phyloP scores from a whole-genome alignment of 148 eudicot genomes.

The Vaccinium corymbosum region DNA sequence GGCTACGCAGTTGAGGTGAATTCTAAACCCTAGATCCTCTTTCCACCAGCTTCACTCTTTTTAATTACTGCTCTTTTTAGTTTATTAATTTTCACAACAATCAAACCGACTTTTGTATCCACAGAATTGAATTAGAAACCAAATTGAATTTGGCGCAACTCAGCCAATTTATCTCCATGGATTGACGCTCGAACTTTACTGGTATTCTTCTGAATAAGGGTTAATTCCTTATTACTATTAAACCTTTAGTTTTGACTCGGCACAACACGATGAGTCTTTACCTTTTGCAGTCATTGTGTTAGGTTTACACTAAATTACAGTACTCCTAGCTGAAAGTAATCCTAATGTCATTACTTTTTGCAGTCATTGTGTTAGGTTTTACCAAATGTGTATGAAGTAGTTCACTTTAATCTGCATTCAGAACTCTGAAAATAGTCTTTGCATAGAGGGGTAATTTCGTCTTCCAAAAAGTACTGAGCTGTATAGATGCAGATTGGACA shows the following conservation, averaged over 20 bases:
- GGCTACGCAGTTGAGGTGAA: too few relatives aligned
- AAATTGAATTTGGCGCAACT: too few relatives aligned
- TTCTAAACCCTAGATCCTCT: too few relatives aligned
- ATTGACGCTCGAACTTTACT: too few relatives aligned
- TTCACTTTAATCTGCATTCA: background rate
- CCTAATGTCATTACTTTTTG: background rate
- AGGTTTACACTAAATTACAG: background rate
- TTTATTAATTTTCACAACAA: too few relatives aligned
- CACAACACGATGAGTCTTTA: background rate
- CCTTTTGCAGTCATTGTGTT: background rate
- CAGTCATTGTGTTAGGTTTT: background rate
- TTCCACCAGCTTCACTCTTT: too few relatives aligned
- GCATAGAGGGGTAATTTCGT: background rate
- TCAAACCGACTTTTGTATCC: too few relatives aligned
- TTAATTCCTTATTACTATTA: too few relatives aligned
- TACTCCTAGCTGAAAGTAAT: background rate
- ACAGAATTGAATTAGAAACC: too few relatives aligned
- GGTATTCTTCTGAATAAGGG: too few relatives aligned
- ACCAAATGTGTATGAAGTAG: background rate
- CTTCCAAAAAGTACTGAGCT: background rate
- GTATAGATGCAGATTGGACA: background rate
- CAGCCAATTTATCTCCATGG: too few relatives aligned
- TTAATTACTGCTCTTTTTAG: too few relatives aligned
- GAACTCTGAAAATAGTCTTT: background rate
- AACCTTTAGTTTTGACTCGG: background rate